A percentile compares a stretch with the other conserved stretches of the same genome.
Evolutionary conservation across 306 rosid species (phyloP).

Genomic region (Cajanus cajan): DNA sequence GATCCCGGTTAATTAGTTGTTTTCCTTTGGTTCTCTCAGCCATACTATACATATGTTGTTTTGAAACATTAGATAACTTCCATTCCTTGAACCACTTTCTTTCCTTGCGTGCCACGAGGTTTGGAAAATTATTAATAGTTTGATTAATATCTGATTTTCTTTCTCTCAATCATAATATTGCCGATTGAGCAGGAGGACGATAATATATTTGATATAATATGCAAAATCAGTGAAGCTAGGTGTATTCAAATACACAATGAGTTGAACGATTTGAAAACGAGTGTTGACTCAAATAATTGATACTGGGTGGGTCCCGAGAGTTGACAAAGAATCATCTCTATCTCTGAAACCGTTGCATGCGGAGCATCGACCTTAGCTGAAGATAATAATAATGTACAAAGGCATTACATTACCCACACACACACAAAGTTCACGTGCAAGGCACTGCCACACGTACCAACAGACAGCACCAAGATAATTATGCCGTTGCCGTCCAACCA

Average conservation of each 20-base stretch:
- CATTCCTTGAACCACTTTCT: background rate
- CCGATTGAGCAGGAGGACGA: background rate
- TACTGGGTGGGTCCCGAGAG: slow-evolving; percentile 31
- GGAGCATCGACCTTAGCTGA: slow-evolving; percentile 9
- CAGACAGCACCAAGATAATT: slow-evolving; percentile 35
- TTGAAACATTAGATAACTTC: background rate
- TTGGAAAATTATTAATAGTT: background rate
- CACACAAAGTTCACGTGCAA: slow-evolving; percentile 33
- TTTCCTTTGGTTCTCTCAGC: background rate
- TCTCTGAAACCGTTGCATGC: slow-evolving; percentile 13
- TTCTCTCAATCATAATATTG: background rate
- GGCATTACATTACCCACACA: background rate
- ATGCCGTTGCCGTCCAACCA: slow-evolving; percentile 45
- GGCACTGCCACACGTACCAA: slow-evolving; percentile 30
- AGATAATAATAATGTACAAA: background rate
- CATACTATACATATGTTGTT: background rate
- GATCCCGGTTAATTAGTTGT: background rate
- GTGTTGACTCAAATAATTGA: slow-evolving; percentile 31
- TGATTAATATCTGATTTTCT: background rate
- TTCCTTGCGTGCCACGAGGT: background rate
- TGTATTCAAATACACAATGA: slow-evolving; percentile 6
- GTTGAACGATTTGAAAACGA: background rate
- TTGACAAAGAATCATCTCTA: slow-evolving; percentile 29
- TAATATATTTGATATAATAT: background rate
- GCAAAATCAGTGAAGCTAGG: background rate